Evolutionary conservation across 1,139 yeast genomes (phyloP), one percentile per base, ranked within the genome.

Genomic region (Arxiozyma heterogenica): DNA sequence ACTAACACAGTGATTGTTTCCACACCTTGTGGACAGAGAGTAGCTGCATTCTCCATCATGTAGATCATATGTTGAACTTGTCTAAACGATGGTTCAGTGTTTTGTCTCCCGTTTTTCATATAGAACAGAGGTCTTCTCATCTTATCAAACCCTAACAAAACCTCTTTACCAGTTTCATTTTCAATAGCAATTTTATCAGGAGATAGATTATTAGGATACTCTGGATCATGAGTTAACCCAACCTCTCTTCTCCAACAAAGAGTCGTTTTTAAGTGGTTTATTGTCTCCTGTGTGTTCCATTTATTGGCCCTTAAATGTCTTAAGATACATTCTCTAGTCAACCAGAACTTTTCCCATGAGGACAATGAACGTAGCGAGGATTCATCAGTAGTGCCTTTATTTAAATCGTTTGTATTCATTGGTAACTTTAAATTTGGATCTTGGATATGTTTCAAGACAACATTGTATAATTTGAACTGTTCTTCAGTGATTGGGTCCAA

Each of bases 21-120:
- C 62, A 91, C 97, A 21, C 97, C 98, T 2, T 94, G 83, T 3
- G 97, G 97, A 94, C 90, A 88, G 69, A 82, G 80, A 61, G 89
- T 89, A 49, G 89, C 89, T 22, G 86, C 93, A 50, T 87, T 76
- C 68, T 93, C 98, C 63, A 93, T 79, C 88, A 86, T 86, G 71
- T 76, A 93, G 22, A 93, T 96, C 65, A 93, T 75, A 64, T 88
- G 96, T 69, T 91, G 95, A 7, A 93, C 96, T 68, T 93, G 98
- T 60, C 86, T 79, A 54, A 83, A 83, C 1, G 93, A 80, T 1
- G 93, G 80, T 60, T 87, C 82, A 1, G 98, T 93, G 71, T 93
- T 93, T 69, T 93, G 98, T 61, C 94, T 80, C 22, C 97, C 97
- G 30, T 95, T 93, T 65, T 89, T 83, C 67, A 93, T 77, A 66